Base-by-base conservation (phyloP, 2,329 filamentous ascomycete genomes). In the Curvularia sp. region DNA sequence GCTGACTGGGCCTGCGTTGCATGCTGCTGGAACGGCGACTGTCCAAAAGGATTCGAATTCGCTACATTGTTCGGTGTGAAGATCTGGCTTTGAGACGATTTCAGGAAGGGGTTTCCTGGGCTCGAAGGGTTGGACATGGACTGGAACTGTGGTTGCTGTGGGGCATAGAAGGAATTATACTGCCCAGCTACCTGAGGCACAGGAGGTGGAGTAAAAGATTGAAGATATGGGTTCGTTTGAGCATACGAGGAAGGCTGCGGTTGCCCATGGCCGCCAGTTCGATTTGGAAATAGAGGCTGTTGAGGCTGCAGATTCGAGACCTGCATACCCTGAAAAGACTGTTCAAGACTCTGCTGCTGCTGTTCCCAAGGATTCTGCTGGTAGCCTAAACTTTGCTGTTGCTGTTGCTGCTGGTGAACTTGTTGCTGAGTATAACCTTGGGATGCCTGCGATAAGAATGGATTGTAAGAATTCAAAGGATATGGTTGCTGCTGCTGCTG, bases 251-350 rank as follows among this genome's bases (percentile, higher is more conserved):
- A 72, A 23, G 57, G 70, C 19, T 80, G 82, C 15, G 61, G 53
- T 76, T 75, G 61, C 10, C 75, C 78, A 59, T 64, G 83, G 21
- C 86, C 90, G 53, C 90, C 90, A 1, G 91, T 93, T 53, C 89
- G 87, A 69, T 93, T 87, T 7, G 91, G 89, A 73, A 93, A 93
- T 28, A 93, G 80, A 36, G 86, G 66, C 36, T 72, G 71, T 38
- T 67, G 68, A 28, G 60, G 46, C 36, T 70, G 69, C 36, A 62
- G 60, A 25, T 71, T 72, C 28, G 73, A 86, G 2, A 96, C 79
- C 36, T 91, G 87, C 77, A 97, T 83, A 61, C 86, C 87, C 71
- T 93, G 89, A 70, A 97, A 90, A 1, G 90, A 87, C 67, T 90
- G 86, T 62, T 87, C 86, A 18, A 93, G 76, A 73, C 64, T 62